phyloP scores from a whole-genome alignment of 495 filamentous ascomycete species.

The Physcia stellaris region DNA sequence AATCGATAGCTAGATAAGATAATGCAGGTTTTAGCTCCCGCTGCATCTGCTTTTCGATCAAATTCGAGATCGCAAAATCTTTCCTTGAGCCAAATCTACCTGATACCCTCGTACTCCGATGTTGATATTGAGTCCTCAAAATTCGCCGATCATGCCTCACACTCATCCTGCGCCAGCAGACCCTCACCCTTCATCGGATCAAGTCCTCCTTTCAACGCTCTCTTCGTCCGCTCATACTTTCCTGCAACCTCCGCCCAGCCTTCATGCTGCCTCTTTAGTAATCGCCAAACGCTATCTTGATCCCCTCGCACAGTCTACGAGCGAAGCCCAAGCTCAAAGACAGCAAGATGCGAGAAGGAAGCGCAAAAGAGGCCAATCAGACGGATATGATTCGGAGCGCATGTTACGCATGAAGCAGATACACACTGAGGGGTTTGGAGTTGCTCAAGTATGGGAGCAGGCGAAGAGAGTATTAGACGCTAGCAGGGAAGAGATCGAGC shows the following conservation, averaged over 20 bases:
- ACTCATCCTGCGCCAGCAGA: conserved; percentile 2
- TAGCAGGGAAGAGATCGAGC: conserved; percentile 36
- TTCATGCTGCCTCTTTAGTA: conserved; percentile 51
- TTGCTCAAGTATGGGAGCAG: conserved; percentile 89
- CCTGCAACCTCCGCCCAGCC: conserved; percentile 47
- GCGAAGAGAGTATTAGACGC: conserved; percentile 62
- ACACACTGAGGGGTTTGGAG: conserved; percentile 75
- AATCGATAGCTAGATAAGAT: no score
- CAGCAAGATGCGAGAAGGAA: conserved; percentile 47
- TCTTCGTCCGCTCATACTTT: conserved; percentile 42
- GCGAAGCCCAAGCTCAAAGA: conserved; percentile 46
- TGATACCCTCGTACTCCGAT: background rate
- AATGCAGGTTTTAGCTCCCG: no score
- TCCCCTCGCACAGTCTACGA: conserved; percentile 54
- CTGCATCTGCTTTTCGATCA: no score
- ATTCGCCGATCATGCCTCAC: background rate
- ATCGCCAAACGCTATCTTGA: conserved; percentile 68
- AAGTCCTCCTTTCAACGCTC: conserved; percentile 31
- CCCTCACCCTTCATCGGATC: conserved; percentile 8
- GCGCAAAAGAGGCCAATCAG: conserved; percentile 43
- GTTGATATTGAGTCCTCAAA: no score
- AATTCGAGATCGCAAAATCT: no score
- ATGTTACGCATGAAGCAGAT: conserved; percentile 40
- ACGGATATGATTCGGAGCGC: conserved; percentile 17
- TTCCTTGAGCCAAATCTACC: no score